phyloP scores from a whole-genome alignment of 2,329 filamentous ascomycete species.

The Aciculosporium take region DNA sequence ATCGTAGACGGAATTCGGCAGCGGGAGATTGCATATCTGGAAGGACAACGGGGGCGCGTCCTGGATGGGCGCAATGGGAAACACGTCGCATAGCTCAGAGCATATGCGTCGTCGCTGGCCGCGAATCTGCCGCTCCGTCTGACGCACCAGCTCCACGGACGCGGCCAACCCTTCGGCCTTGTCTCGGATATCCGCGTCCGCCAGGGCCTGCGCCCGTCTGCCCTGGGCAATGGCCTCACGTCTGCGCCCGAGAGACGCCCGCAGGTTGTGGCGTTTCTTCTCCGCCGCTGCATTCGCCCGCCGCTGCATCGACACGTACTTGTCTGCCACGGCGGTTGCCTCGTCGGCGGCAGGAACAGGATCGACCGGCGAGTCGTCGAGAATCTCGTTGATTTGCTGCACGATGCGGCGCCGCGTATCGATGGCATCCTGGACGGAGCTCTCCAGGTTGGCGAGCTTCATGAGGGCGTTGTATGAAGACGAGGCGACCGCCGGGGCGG shows the following conservation, averaged over 20 bases:
- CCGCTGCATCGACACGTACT: conserved; percentile 47
- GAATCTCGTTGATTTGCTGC: conserved; percentile 56
- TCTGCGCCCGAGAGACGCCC: conserved; percentile 49
- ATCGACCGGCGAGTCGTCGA: conserved; percentile 28
- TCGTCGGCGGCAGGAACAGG: conserved; percentile 35
- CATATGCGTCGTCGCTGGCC: conserved; percentile 84
- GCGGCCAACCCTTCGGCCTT: conserved; percentile 44
- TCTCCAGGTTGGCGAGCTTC: conserved; percentile 75
- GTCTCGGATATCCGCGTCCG: conserved; percentile 45
- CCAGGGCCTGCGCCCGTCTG: conserved; percentile 41
- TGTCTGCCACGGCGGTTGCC: conserved; percentile 30
- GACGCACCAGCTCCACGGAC: conserved; percentile 38
- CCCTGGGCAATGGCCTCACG: conserved; percentile 54
- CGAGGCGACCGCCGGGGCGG: conserved; percentile 39
- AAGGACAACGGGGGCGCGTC: conserved; percentile 55
- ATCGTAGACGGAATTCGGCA: conserved; percentile 72
- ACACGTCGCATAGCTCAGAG: conserved; percentile 66
- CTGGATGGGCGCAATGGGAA: conserved; percentile 56
- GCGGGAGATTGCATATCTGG: conserved; percentile 61
- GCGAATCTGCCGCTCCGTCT: conserved; percentile 51
- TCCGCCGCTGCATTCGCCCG: conserved; percentile 49
- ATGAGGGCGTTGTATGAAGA: conserved; percentile 82
- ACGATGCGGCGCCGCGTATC: conserved; percentile 61
- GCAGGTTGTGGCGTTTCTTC: conserved; percentile 52
- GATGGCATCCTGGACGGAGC: conserved; percentile 80